Conservation (phyloP, 2,329 filamentous ascomycete species). For the Thelonectria discophora region DNA sequence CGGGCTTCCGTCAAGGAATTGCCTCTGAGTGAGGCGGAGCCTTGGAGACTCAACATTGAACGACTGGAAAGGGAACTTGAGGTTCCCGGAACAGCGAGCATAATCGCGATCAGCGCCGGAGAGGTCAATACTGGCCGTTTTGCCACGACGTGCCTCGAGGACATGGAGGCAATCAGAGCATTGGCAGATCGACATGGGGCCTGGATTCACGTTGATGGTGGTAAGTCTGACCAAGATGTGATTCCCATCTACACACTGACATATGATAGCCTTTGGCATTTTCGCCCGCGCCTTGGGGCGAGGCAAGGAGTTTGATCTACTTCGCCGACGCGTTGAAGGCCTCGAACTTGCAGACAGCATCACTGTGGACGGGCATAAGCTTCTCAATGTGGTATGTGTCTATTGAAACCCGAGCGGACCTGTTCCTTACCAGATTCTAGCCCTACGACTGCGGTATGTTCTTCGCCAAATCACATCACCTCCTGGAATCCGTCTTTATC, state of each 20-base stretch:
- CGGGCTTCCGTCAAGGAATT: constrained; percentile 72
- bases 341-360: constrained; percentile 88
- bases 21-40: constrained; percentile 57
- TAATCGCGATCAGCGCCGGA: constrained; percentile 83
- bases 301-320: constrained; percentile 62
- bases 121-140: constrained; percentile 93
- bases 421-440: constrained; percentile 45
- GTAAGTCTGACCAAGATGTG: constrained; percentile 48
- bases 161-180: constrained; percentile 70
- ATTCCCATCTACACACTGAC: constrained; percentile 14
- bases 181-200: constrained; percentile 78
- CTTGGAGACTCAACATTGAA: constrained; percentile 75
- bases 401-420: neutral
- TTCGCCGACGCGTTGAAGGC: constrained; percentile 64
- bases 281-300: constrained; percentile 74
- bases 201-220: constrained; percentile 91
- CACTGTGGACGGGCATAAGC: constrained; percentile 85
- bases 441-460: constrained; percentile 95
- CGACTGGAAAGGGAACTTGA: constrained; percentile 68
- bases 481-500: constrained; percentile 72
- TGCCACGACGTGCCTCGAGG: constrained; percentile 65
- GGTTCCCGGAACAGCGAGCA: constrained; percentile 66
- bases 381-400: constrained; percentile 81
- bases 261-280: constrained; percentile 76
- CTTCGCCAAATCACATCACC: constrained; percentile 71